A percentile compares a stretch with the other conserved stretches of the same genome.
Evolutionary conservation across 2,329 filamentous ascomycete species (phyloP).

Genomic region (Purpureocillium lavendulum): DNA sequence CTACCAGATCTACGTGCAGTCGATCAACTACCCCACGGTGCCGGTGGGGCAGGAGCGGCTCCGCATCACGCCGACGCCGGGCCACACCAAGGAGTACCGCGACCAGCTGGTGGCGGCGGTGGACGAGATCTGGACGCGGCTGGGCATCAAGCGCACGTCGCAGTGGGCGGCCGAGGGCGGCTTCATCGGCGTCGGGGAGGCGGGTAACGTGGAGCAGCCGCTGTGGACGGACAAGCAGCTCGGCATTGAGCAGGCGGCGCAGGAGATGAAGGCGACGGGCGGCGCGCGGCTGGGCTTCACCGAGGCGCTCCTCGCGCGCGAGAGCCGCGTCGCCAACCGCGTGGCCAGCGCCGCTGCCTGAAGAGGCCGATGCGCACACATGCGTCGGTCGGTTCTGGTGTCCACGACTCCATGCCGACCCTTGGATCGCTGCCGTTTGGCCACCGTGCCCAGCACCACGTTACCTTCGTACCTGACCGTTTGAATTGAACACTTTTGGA

Average conservation of each 20-base stretch:
- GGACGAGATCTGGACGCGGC: slow-evolving; percentile 78
- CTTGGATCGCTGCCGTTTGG: too few relatives aligned
- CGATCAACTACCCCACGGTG: slow-evolving; percentile 98
- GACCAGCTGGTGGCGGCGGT: slow-evolving; percentile 79
- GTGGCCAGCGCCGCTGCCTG: slow-evolving; percentile 20
- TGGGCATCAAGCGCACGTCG: slow-evolving; percentile 85
- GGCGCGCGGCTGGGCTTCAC: slow-evolving; percentile 34
- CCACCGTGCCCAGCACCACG: too few relatives aligned
- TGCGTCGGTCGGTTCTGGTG: too few relatives aligned
- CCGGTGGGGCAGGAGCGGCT: slow-evolving; percentile 96
- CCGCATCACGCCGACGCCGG: slow-evolving; percentile 90
- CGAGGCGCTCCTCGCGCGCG: slow-evolving; percentile 51
- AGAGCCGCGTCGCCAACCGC: slow-evolving; percentile 27
- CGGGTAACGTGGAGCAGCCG: slow-evolving; percentile 53
- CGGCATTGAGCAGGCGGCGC: slow-evolving; percentile 58
- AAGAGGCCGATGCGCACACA: neutral
- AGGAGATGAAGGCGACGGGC: slow-evolving; percentile 47
- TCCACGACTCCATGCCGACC: too few relatives aligned
- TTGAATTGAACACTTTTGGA: too few relatives aligned
- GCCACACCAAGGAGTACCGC: slow-evolving; percentile 77
- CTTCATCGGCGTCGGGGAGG: slow-evolving; percentile 86
- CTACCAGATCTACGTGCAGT: slow-evolving; percentile 93
- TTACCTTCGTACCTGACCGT: too few relatives aligned
- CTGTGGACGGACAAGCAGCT: slow-evolving; percentile 92
- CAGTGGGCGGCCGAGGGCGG: slow-evolving; percentile 88